Percentiles rank a stretch among this genome's conserved stretches.
phyloP scores from a whole-genome alignment of 352 stramenopile genomes.

The Thraustochytrium sp. region DNA sequence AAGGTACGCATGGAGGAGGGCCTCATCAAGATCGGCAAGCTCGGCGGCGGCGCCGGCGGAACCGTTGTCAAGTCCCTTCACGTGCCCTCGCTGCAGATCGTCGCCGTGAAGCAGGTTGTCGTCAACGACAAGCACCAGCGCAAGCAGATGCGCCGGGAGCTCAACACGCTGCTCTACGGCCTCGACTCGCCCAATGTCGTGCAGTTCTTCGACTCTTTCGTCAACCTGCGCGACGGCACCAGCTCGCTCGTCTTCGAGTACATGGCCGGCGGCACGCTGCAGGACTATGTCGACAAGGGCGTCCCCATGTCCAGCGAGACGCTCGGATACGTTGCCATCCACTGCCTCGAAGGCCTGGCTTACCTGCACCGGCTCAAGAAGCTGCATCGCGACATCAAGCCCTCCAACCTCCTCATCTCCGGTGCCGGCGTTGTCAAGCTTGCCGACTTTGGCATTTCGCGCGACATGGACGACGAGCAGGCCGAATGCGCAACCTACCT shows the following conservation, averaged over 20 bases:
- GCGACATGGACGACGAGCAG: conserved; percentile 47
- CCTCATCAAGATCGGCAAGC: background rate
- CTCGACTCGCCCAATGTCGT: conserved; percentile 56
- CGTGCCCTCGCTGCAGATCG: conserved; percentile 72
- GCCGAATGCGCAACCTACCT: conserved; percentile 78
- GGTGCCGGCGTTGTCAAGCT: conserved; percentile 73
- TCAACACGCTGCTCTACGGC: conserved; percentile 50
- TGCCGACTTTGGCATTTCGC: conserved; percentile 54
- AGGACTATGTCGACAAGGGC: conserved; percentile 81
- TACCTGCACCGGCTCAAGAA: conserved; percentile 80
- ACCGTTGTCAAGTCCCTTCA: conserved; percentile 80
- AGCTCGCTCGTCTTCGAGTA: conserved; percentile 91
- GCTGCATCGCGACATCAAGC: conserved; percentile 89
- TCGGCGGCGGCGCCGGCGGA: conserved; percentile 65
- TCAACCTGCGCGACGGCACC: conserved; percentile 77
- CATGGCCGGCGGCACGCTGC: conserved; percentile 85
- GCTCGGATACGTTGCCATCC: conserved; percentile 76
- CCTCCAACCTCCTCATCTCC: conserved; percentile 84
- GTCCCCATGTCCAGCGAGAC: conserved; percentile 73
- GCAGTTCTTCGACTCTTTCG: conserved; percentile 86
- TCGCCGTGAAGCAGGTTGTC: conserved; percentile 80
- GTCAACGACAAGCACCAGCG: conserved; percentile 73
- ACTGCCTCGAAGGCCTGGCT: conserved; percentile 70
- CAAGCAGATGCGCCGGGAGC: conserved; percentile 55
- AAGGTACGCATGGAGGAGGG: background rate